A percentile compares a stretch with the other conserved stretches of the same genome.
These are phyloP conservation scores for Phytomonas sp. DNA, from an alignment of 208 protist genomes.

Conservation along the genomic window DNA sequence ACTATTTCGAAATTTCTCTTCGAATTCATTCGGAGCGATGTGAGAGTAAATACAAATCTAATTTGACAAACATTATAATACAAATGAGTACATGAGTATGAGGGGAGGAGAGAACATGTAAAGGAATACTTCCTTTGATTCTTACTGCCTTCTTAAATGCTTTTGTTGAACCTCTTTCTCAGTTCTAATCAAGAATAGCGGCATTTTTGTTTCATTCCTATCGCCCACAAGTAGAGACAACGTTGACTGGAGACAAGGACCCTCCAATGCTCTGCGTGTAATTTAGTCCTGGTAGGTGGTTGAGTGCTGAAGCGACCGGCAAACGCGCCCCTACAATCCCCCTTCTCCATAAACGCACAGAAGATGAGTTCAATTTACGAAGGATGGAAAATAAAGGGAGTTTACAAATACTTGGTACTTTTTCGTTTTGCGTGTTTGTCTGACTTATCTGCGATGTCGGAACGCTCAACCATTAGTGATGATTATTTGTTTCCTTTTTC, in stretches of 20 bases:
- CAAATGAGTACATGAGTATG: neutral
- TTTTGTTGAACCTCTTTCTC: neutral
- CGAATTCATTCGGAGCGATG: neutral
- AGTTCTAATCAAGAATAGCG: slow-evolving; percentile 5
- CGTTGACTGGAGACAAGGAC: neutral
- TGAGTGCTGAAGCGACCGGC: neutral
- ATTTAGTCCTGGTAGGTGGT: neutral
- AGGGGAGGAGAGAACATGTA: neutral
- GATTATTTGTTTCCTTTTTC: neutral
- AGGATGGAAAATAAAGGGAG: neutral
- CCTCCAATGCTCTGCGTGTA: neutral
- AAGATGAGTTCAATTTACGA: neutral
- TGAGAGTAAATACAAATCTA: neutral
- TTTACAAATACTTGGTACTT: neutral
- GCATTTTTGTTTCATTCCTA: slow-evolving; percentile 11
- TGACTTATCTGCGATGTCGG: neutral
- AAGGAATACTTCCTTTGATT: neutral
- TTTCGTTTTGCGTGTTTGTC: neutral
- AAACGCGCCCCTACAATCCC: neutral
- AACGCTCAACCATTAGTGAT: neutral
- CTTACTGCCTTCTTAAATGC: neutral
- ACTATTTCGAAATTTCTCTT: slow-evolving; percentile 7
- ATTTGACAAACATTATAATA: neutral
- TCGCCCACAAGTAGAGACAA: neutral
- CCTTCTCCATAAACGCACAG: neutral